Conservation (phyloP, 805 yeast genomes). For the Spathaspora hagerdaliae region DNA sequence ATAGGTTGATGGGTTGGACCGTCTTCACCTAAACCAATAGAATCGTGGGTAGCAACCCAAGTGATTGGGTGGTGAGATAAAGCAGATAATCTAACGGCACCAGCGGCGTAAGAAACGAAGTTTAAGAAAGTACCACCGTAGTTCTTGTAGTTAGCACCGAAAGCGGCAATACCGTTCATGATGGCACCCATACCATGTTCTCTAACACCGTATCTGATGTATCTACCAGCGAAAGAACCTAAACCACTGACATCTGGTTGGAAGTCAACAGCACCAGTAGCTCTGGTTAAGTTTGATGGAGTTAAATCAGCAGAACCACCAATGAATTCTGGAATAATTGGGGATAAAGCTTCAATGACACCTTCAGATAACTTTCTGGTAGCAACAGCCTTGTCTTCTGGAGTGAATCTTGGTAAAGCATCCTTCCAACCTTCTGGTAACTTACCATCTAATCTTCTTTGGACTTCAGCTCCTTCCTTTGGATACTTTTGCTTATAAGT, state of each 20-base stretch:
- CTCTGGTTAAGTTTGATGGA: slow-evolving; percentile 92
- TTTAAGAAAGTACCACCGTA: slow-evolving; percentile 98
- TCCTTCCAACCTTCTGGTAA: slow-evolving; percentile 82
- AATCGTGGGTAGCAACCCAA: slow-evolving; percentile 89
- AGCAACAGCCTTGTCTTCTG: slow-evolving; percentile 80
- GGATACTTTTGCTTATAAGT: slow-evolving; percentile 70
- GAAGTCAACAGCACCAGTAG: slow-evolving; percentile 82
- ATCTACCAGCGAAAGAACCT: slow-evolving; percentile 89
- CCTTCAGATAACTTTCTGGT: slow-evolving; percentile 91
- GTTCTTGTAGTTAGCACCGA: slow-evolving; percentile 77
- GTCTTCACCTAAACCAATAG: slow-evolving; percentile 89
- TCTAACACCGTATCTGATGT: slow-evolving; percentile 96
- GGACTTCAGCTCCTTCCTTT: slow-evolving; percentile 69
- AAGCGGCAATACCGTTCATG: slow-evolving; percentile 95
- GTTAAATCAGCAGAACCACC: slow-evolving; percentile 99
- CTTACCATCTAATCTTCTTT: slow-evolving; percentile 72
- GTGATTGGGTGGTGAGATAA: slow-evolving; percentile 77
- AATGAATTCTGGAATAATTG: slow-evolving; percentile 76
- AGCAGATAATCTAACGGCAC: slow-evolving; percentile 84
- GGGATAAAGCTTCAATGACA: slow-evolving; percentile 60
- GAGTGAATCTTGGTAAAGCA: slow-evolving; percentile 72
- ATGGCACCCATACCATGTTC: slow-evolving; percentile 99
- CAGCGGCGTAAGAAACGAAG: slow-evolving; percentile 80
- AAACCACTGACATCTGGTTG: slow-evolving; percentile 78
- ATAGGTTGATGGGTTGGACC: slow-evolving; percentile 95